These are phyloP conservation scores for Aspergillus sclerotioniger DNA, from an alignment of 495 filamentous ascomycete species.

Conservation along the genomic window DNA sequence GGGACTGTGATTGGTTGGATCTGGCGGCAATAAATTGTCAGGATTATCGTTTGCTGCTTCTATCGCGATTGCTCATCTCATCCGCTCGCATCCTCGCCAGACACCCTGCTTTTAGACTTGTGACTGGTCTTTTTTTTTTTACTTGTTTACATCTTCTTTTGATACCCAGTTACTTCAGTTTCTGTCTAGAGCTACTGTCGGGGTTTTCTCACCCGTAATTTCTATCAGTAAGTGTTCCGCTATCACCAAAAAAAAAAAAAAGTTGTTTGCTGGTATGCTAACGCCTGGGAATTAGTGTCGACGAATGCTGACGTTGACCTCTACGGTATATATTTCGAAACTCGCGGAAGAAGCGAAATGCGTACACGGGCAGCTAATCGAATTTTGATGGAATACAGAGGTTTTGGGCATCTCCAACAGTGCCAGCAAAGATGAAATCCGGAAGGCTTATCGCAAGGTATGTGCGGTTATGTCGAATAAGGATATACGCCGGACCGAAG, in stretches of 20 bases:
- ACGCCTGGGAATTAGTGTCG: constrained; percentile 31
- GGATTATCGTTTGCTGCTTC: neutral
- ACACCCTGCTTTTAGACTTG: neutral
- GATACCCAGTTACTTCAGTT: neutral
- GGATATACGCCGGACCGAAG: constrained; percentile 10
- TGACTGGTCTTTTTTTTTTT: neutral
- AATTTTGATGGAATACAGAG: constrained; percentile 43
- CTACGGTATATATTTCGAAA: constrained; percentile 36
- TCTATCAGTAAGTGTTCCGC: constrained; percentile 2
- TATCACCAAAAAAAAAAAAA: neutral
- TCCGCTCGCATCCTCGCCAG: neutral
- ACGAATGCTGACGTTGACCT: constrained; percentile 37
- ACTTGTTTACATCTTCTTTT: neutral
- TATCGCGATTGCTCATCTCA: neutral
- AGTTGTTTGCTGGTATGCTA: neutral
- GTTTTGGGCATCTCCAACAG: constrained; percentile 69
- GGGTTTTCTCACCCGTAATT: neutral
- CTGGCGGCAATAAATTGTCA: neutral
- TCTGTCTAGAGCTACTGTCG: neutral
- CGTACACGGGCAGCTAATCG: constrained; percentile 13
- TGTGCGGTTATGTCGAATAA: constrained; percentile 5
- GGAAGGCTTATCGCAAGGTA: constrained; percentile 97
- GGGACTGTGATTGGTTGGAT: neutral
- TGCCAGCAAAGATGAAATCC: constrained; percentile 81
- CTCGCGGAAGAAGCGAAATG: neutral